phyloP scores from a whole-genome alignment of 2,329 filamentous ascomycete genomes.

The Fusarium armeniacum region DNA sequence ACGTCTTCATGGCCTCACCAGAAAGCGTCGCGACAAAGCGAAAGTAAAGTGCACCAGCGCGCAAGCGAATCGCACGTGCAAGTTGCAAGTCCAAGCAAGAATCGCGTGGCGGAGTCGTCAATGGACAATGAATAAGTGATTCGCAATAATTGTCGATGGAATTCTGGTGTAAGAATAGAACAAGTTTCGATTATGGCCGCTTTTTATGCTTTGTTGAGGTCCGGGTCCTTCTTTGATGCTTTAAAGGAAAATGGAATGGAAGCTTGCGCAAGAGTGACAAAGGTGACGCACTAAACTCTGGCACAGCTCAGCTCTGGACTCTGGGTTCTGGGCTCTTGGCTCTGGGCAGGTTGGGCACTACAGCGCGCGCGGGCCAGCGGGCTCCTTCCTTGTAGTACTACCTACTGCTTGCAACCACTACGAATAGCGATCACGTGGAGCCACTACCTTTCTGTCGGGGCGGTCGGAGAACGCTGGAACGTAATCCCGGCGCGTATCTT shows the following conservation, averaged over 20 bases:
- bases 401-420: constrained; percentile 35
- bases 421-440: constrained; percentile 8
- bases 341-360: constrained; percentile 2
- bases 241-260: constrained; percentile 15
- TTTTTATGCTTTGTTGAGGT: not conserved
- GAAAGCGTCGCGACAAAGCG: constrained; percentile 30
- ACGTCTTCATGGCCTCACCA: constrained; percentile 53
- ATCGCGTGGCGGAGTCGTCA: constrained; percentile 26
- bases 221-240: constrained; percentile 21
- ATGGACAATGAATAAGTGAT: constrained; percentile 11
- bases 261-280: constrained; percentile 35
- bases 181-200: not conserved
- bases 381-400: constrained; percentile 37
- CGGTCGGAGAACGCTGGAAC: constrained; percentile 28
- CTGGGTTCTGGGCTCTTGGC: constrained; percentile 6
- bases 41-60: constrained; percentile 33
- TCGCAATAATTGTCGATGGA: not conserved
- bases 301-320: constrained; percentile 33
- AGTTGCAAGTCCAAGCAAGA: constrained; percentile 19
- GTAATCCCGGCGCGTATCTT: constrained; percentile 31
- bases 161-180: not conserved
- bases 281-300: constrained; percentile 49
- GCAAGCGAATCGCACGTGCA: constrained; percentile 28
- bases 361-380: constrained; percentile 23
- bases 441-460: not conserved